Conservation (phyloP, 495 filamentous ascomycete genomes). For the Daldinia loculata region DNA sequence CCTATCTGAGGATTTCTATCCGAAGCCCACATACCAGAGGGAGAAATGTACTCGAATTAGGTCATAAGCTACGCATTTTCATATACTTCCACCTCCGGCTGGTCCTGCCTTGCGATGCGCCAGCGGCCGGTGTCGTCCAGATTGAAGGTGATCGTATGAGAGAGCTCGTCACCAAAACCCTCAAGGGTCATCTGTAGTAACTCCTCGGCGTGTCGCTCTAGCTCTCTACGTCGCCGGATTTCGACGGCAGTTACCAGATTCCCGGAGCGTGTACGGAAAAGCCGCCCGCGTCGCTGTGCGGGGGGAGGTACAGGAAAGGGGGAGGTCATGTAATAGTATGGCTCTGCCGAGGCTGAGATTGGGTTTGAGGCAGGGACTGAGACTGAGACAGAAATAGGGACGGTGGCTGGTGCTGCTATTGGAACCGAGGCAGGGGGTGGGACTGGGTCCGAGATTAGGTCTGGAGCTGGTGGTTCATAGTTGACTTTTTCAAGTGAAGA, state of each 20-base stretch:
- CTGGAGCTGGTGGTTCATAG: neutral
- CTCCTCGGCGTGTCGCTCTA: constrained; percentile 26
- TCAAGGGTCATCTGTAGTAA: constrained; percentile 39
- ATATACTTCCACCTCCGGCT: constrained; percentile 38
- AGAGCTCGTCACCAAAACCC: constrained; percentile 17
- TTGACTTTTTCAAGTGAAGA: neutral
- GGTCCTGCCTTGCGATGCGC: constrained; percentile 44
- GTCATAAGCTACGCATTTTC: constrained; percentile 11
- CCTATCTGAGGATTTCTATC: neutral
- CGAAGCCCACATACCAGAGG: neutral
- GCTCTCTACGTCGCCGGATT: constrained; percentile 34
- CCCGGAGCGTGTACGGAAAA: constrained; percentile 43
- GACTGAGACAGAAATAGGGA: neutral
- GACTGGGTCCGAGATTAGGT: neutral
- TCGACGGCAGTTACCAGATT: constrained; percentile 33
- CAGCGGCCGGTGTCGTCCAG: constrained; percentile 44
- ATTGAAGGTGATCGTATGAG: constrained; percentile 12
- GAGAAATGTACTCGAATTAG: neutral
- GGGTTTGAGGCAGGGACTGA: constrained; percentile 5
- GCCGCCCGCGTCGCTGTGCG: constrained; percentile 17
- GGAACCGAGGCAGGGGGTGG: neutral
- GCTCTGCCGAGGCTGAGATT: constrained; percentile 6
- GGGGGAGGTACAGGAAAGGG: neutral
- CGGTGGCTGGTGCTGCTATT: neutral
- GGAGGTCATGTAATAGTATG: constrained; percentile 12